These are phyloP conservation scores for Caryopteris hybrid DNA, from an alignment of 305 asterid species.

Conservation along the genomic window DNA sequence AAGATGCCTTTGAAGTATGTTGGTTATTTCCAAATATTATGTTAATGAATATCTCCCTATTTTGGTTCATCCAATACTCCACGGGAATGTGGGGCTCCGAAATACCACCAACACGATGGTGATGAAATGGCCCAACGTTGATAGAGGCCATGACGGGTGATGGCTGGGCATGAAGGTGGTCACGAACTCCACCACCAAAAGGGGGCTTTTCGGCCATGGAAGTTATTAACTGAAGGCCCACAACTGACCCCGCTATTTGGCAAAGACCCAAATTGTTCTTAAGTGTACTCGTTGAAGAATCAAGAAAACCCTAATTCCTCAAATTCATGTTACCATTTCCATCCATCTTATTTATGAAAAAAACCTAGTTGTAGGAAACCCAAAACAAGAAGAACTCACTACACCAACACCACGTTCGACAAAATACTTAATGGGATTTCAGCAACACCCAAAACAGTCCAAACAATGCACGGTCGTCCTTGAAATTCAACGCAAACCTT, in stretches of 20 bases:
- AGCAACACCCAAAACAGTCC: conserved; percentile 14
- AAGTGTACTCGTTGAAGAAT: conserved; percentile 27
- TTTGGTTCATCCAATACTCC: conserved; percentile 51
- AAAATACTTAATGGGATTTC: background rate
- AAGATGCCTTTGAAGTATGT: conserved; percentile 47
- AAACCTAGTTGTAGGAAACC: conserved; percentile 5
- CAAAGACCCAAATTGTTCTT: conserved; percentile 44
- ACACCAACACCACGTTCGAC: conserved; percentile 8
- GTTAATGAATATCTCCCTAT: conserved; percentile 44
- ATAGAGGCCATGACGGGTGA: conserved; percentile 46
- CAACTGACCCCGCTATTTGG: too few relatives aligned
- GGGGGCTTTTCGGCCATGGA: conserved; percentile 54
- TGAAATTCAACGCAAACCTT: conserved; percentile 25
- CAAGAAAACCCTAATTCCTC: conserved; percentile 57
- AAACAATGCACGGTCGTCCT: conserved; percentile 10
- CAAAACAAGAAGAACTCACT: conserved; percentile 13
- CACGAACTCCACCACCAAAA: conserved; percentile 30
- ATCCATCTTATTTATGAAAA: conserved; percentile 48
- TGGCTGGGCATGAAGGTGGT: conserved; percentile 31
- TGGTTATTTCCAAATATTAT: conserved; percentile 38
- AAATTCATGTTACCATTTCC: conserved; percentile 47
- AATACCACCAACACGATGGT: conserved; percentile 58
- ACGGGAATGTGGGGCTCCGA: conserved; percentile 39
- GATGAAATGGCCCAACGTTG: conserved; percentile 58
- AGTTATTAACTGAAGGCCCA: conserved; percentile 61